Conservation (phyloP, 2,329 filamentous ascomycete species). For the Neurospora sp. region DNA sequence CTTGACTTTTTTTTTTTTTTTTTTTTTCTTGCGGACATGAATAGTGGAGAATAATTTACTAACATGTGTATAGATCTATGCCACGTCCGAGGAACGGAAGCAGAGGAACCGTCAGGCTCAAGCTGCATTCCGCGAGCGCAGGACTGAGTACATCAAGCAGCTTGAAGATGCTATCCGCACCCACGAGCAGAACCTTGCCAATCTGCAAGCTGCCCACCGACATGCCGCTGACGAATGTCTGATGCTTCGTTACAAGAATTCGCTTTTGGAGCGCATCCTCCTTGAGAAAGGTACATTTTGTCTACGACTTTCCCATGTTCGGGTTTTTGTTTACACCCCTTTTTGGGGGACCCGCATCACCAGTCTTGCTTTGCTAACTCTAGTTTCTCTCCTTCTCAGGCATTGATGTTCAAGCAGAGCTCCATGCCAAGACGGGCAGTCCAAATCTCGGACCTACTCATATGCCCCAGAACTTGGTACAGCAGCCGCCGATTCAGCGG, state of each 20-base stretch:
- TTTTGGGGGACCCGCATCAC: not conserved
- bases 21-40: slow-evolving; percentile 3
- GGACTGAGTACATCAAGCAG: slow-evolving; percentile 99
- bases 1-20: slow-evolving; percentile 2
- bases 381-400: slow-evolving; percentile 37
- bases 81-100: slow-evolving; percentile 96
- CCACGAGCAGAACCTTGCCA: slow-evolving; percentile 89
- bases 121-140: slow-evolving; percentile 90
- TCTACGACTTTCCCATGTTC: not conserved
- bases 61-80: slow-evolving; percentile 66
- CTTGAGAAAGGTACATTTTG: slow-evolving; percentile 72
- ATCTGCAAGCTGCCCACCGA: slow-evolving; percentile 86
- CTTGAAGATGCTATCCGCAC: slow-evolving; percentile 94
- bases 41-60: slow-evolving; percentile 4
- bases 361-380: slow-evolving; percentile 5
- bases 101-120: slow-evolving; percentile 96
- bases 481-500: slow-evolving; percentile 68
- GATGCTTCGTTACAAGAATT: slow-evolving; percentile 98
- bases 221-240: slow-evolving; percentile 92
- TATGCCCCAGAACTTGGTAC: slow-evolving; percentile 58
- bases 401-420: slow-evolving; percentile 93
- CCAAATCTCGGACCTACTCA: slow-evolving; percentile 65
- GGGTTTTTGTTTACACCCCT: not conserved
- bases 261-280: slow-evolving; percentile 85
- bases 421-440: slow-evolving; percentile 85